Evolutionary conservation across 164 flowering plant species (phyloP).

Genomic region (Vitis amurensis): DNA sequence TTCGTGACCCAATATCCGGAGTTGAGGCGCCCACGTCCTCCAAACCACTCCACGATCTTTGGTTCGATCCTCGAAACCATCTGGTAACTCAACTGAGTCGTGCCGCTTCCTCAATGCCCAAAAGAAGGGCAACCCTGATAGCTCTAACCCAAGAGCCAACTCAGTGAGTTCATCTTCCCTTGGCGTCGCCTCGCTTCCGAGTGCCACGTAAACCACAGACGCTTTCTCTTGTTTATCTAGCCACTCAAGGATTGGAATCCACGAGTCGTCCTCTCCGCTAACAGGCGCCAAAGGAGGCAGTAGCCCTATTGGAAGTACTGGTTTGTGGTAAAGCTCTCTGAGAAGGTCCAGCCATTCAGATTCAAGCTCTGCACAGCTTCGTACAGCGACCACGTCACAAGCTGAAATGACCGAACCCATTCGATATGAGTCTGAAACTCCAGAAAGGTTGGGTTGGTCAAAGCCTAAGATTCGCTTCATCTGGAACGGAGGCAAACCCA

Average conservation of each 20-base stretch:
- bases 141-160: conserved; percentile 7
- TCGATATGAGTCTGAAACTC: conserved; percentile 13
- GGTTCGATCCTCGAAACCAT: conserved; percentile 6
- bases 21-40: too few relatives aligned
- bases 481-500: conserved; percentile 7
- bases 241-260: neutral
- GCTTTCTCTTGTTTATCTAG: conserved; percentile 1
- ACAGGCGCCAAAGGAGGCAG: conserved; percentile 14
- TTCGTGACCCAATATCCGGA: too few relatives aligned
- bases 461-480: neutral
- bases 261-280: neutral
- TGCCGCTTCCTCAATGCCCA: neutral
- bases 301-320: conserved; percentile 27
- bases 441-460: neutral
- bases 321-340: conserved; percentile 16
- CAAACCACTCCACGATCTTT: neutral
- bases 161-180: neutral
- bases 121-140: neutral
- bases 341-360: conserved; percentile 17
- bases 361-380: conserved; percentile 26
- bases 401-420: neutral
- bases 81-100: conserved; percentile 6
- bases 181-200: conserved; percentile 1
- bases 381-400: conserved; percentile 10
- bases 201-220: neutral